These are phyloP conservation scores for Xerocomus spinulosus DNA, from an alignment of 768 basidiomycete species.

Conservation along the genomic window DNA sequence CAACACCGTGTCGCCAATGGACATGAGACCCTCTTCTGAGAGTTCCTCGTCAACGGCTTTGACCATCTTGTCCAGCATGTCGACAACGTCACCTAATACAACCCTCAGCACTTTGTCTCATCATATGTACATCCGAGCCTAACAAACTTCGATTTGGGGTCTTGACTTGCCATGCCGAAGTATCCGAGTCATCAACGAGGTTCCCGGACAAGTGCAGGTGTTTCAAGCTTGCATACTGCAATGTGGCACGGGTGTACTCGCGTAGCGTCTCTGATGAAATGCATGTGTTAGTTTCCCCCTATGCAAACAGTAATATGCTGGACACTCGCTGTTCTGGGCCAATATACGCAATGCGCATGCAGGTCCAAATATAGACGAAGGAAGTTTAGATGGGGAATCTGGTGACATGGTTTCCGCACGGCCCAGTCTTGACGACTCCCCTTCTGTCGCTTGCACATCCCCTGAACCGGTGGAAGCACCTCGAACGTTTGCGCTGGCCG, in stretches of 20 bases:
- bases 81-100: neutral
- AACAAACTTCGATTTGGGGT: slow-evolving; percentile 15
- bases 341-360: slow-evolving; percentile 19
- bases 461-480: neutral
- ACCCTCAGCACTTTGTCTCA: neutral
- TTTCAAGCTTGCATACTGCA: slow-evolving; percentile 13
- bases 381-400: neutral
- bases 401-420: neutral
- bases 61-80: slow-evolving; percentile 20
- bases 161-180: slow-evolving; percentile 8
- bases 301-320: neutral
- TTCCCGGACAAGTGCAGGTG: slow-evolving; percentile 6
- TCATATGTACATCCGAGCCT: too few relatives aligned
- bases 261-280: slow-evolving; percentile 8
- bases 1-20: slow-evolving; percentile 9
- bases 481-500: too few relatives aligned
- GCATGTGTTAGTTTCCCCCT: neutral
- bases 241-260: neutral
- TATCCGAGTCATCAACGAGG: slow-evolving; percentile 9
- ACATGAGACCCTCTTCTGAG: slow-evolving; percentile 13
- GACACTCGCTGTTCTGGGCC: slow-evolving; percentile 11
- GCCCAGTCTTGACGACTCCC: neutral
- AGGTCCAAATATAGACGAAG: slow-evolving; percentile 19
- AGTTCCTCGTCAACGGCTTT: slow-evolving; percentile 13
- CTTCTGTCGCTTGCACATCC: neutral